Conservation (phyloP, 495 filamentous ascomycete genomes). For the Hyaloscypha finlandica region DNA sequence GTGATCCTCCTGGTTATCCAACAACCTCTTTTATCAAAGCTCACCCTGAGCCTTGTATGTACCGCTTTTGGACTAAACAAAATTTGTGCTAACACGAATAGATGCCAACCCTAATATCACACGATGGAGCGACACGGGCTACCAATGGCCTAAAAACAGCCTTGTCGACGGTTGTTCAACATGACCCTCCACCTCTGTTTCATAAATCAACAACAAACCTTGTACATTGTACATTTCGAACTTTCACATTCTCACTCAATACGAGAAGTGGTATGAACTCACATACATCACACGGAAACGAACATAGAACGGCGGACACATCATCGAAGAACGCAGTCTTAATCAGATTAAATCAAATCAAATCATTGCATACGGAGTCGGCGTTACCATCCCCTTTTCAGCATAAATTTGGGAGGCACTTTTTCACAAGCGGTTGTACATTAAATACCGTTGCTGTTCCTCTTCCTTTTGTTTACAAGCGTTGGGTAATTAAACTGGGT, state of each 20-base stretch:
- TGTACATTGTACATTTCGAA: background rate
- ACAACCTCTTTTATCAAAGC: constrained; percentile 71
- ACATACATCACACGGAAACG: background rate
- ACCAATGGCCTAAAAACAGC: constrained; percentile 50
- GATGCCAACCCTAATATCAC: constrained; percentile 63
- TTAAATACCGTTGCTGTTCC: too few relatives aligned
- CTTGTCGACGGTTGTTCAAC: constrained; percentile 46
- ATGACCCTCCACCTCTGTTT: background rate
- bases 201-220: background rate
- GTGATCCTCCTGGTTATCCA: constrained; percentile 69
- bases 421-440: too few relatives aligned
- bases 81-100: constrained; percentile 1
- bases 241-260: background rate
- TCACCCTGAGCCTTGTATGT: constrained; percentile 59
- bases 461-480: too few relatives aligned
- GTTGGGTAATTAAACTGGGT: background rate
- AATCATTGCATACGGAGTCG: too few relatives aligned
- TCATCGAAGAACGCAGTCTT: too few relatives aligned
- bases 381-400: too few relatives aligned
- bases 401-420: too few relatives aligned
- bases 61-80: background rate
- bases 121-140: constrained; percentile 49
- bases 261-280: background rate
- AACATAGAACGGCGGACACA: background rate
- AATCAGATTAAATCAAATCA: too few relatives aligned